Evolutionary conservation across 306 rosid genomes (phyloP).

Genomic region (Cucumis cinereus): DNA sequence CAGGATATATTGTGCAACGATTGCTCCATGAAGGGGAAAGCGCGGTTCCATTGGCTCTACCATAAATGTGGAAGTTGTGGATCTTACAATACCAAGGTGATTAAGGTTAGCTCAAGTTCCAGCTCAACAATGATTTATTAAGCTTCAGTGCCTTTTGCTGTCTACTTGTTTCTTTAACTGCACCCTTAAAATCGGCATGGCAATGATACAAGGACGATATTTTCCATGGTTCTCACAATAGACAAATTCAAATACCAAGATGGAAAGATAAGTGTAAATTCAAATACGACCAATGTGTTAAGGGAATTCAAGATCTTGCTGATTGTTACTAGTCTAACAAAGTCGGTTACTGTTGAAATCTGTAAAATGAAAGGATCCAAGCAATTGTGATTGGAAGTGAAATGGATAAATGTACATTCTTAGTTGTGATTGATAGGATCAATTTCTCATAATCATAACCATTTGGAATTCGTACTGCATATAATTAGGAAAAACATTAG

Average conservation of each 20-base stretch:
- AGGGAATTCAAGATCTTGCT: not conserved
- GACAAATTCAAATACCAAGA: not conserved
- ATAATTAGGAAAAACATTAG: not conserved
- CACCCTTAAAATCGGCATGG: not conserved
- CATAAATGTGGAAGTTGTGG: constrained; percentile 37
- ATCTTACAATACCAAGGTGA: constrained; percentile 43
- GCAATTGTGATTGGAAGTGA: not conserved
- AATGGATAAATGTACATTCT: not conserved
- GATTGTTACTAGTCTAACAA: not conserved
- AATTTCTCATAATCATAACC: not conserved
- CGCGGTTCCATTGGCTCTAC: constrained; percentile 50
- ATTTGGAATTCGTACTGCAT: not conserved
- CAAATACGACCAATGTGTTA: not conserved
- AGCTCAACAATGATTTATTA: constrained; percentile 10
- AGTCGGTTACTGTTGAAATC: not conserved
- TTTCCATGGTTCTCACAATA: not conserved
- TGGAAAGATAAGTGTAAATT: not conserved
- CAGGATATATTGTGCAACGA: constrained; percentile 52
- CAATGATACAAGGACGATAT: not conserved
- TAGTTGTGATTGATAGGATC: not conserved
- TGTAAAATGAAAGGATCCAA: not conserved
- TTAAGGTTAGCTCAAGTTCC: constrained; percentile 17
- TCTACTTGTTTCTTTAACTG: not conserved
- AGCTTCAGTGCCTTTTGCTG: not conserved
- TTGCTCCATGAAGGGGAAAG: constrained; percentile 35